Evolutionary conservation across 257 asterid genomes (phyloP).

Genomic region (Fraxinus americana): DNA sequence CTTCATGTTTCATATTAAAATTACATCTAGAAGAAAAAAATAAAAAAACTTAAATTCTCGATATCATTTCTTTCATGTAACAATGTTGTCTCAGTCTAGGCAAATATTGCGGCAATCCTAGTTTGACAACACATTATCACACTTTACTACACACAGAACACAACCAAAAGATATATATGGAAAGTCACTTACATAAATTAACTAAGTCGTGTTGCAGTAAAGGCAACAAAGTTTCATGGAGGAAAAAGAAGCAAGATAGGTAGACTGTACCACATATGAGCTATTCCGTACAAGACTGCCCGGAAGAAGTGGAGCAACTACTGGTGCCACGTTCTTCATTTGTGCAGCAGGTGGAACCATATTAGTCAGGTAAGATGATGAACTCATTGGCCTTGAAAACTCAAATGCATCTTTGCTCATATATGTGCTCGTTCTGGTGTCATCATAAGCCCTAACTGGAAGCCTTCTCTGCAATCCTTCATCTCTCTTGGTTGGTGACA

Average conservation of each 20-base stretch:
- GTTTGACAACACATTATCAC: neutral
- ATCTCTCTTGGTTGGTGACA: conserved; percentile 56
- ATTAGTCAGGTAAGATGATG: conserved; percentile 47
- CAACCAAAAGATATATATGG: neutral
- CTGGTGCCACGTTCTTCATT: conserved; percentile 48
- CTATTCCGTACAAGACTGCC: conserved; percentile 55
- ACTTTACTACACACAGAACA: neutral
- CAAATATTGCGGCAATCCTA: conserved; percentile 15
- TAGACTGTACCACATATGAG: conserved; percentile 55
- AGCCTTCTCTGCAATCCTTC: conserved; percentile 54
- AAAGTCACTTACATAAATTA: neutral
- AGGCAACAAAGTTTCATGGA: conserved; percentile 17
- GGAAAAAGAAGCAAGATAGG: conserved; percentile 20
- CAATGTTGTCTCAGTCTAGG: conserved; percentile 10
- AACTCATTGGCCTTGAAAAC: conserved; percentile 51
- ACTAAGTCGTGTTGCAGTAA: conserved; percentile 20
- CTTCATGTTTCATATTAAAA: neutral
- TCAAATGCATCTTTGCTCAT: conserved; percentile 56
- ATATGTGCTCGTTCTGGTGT: conserved; percentile 49
- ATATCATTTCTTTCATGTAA: conserved; percentile 18
- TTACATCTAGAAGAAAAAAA: neutral
- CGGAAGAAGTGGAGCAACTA: conserved; percentile 43
- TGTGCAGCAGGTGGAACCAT: conserved; percentile 54
- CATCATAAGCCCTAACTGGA: conserved; percentile 53
- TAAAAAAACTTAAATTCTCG: neutral